Conservation (phyloP, 2,329 filamentous ascomycete species). For the Fusarium sp. region DNA sequence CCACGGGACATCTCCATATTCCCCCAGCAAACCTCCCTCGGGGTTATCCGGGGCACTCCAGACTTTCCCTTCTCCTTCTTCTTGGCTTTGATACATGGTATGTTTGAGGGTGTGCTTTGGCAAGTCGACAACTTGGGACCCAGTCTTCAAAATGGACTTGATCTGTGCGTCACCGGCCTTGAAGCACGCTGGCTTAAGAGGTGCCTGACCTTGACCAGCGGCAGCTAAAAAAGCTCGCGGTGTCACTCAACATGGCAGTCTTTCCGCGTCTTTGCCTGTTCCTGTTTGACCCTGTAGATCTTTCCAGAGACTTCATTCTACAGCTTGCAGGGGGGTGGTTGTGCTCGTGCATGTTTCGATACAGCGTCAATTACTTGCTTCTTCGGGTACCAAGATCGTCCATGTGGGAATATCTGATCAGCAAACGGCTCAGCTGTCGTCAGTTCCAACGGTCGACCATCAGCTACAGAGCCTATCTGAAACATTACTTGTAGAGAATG, state of each 20-base stretch:
- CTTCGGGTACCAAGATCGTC: constrained; percentile 9
- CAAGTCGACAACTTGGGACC: background rate
- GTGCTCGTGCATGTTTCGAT: constrained; percentile 16
- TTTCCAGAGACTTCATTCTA: background rate
- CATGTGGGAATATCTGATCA: constrained; percentile 1
- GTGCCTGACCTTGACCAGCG: background rate
- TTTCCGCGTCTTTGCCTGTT: constrained; percentile 17
- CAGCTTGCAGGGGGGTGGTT: constrained; percentile 4
- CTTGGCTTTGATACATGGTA: constrained; percentile 11
- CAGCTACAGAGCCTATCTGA: background rate
- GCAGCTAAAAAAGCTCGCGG: background rate
- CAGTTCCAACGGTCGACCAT: background rate
- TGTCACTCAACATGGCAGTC: constrained; percentile 20
- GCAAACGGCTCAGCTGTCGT: constrained; percentile 9
- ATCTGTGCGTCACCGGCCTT: constrained; percentile 29
- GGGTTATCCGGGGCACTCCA: constrained; percentile 39
- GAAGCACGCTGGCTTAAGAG: constrained; percentile 5
- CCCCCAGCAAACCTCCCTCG: constrained; percentile 26
- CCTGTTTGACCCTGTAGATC: constrained; percentile 26
- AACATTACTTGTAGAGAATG: background rate
- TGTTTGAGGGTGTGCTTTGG: constrained; percentile 2
- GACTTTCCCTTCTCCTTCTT: constrained; percentile 23
- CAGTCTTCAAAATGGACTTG: background rate
- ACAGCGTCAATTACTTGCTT: background rate
- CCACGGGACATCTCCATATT: constrained; percentile 41